A percentile compares a stretch with the other conserved stretches of the same genome.
Evolutionary conservation across 106 monocot genomes (phyloP).

Genomic region (Apostasia shenzhenica): DNA sequence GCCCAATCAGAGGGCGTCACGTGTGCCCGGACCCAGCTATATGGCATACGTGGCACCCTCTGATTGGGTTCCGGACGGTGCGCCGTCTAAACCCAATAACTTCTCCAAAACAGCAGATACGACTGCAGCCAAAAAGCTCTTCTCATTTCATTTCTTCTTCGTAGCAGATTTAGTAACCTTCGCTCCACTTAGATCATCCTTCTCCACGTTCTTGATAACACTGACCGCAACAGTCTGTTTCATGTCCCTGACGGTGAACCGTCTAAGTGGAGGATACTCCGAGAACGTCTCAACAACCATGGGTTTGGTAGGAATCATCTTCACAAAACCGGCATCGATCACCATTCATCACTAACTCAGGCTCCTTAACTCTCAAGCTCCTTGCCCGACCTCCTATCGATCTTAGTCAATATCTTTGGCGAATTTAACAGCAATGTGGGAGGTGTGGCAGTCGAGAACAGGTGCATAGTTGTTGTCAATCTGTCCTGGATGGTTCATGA

Average conservation of each 20-base stretch:
- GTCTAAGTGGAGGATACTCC: no score
- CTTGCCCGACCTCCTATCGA: slow-evolving; percentile 16
- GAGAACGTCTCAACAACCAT: no score
- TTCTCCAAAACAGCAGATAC: no score
- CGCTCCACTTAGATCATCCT: slow-evolving; percentile 9
- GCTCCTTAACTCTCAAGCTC: slow-evolving; percentile 38
- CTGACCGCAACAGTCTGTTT: slow-evolving; percentile 6
- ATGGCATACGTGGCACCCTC: no score
- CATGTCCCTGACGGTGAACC: slow-evolving; percentile 12
- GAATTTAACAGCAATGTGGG: slow-evolving; percentile 46
- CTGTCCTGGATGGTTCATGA: slow-evolving; percentile 43
- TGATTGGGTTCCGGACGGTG: no score
- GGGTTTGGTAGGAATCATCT: no score
- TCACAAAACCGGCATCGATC: slow-evolving; percentile 24
- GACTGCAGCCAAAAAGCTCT: neutral
- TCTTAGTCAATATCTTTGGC: slow-evolving; percentile 28
- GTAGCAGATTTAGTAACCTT: slow-evolving; percentile 8
- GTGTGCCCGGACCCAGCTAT: no score
- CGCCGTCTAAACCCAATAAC: no score
- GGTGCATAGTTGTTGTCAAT: no score
- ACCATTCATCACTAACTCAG: slow-evolving; percentile 55
- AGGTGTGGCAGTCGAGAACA: slow-evolving; percentile 34
- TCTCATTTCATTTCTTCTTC: slow-evolving; percentile 12
- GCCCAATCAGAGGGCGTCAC: no score
- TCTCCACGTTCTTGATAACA: neutral